These are phyloP conservation scores for Stenocarpella maydis DNA, from an alignment of 2,329 filamentous ascomycete species.

Conservation along the genomic window DNA sequence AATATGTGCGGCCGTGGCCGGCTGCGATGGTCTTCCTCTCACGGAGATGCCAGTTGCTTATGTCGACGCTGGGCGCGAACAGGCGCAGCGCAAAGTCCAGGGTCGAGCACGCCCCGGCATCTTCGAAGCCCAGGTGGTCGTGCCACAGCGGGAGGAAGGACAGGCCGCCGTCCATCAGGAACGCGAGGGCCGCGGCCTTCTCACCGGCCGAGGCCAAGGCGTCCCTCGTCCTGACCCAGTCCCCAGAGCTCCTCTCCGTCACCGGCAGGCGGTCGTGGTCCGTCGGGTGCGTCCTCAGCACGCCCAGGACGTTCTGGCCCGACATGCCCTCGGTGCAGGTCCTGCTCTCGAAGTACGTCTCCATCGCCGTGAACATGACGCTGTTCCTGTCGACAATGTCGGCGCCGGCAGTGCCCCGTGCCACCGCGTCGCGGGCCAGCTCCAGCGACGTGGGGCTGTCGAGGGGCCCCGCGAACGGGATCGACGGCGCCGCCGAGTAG, in stretches of 20 bases:
- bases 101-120: slow-evolving; percentile 53
- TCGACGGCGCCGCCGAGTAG: slow-evolving; percentile 49
- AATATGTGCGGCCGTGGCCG: slow-evolving; percentile 52
- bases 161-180: slow-evolving; percentile 54
- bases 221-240: slow-evolving; percentile 49
- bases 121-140: slow-evolving; percentile 52
- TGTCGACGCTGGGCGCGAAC: slow-evolving; percentile 48
- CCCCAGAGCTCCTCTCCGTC: slow-evolving; percentile 48
- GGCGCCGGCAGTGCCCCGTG: slow-evolving; percentile 40
- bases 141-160: slow-evolving; percentile 54
- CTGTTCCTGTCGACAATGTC: slow-evolving; percentile 39
- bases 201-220: slow-evolving; percentile 41
- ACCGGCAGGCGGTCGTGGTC: slow-evolving; percentile 49
- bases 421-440: slow-evolving; percentile 35
- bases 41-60: slow-evolving; percentile 53
- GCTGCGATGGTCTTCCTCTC: slow-evolving; percentile 50
- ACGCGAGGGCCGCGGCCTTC: slow-evolving; percentile 50
- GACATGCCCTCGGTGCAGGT: slow-evolving; percentile 51
- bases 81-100: slow-evolving; percentile 60
- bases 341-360: slow-evolving; percentile 46
- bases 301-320: slow-evolving; percentile 53
- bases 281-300: slow-evolving; percentile 45
- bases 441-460: slow-evolving; percentile 39
- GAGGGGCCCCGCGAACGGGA: slow-evolving; percentile 43
- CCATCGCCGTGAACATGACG: slow-evolving; percentile 43